These are phyloP conservation scores for Tricholoma bakamatsutake DNA, from an alignment of 768 basidiomycete species.

Conservation along the genomic window DNA sequence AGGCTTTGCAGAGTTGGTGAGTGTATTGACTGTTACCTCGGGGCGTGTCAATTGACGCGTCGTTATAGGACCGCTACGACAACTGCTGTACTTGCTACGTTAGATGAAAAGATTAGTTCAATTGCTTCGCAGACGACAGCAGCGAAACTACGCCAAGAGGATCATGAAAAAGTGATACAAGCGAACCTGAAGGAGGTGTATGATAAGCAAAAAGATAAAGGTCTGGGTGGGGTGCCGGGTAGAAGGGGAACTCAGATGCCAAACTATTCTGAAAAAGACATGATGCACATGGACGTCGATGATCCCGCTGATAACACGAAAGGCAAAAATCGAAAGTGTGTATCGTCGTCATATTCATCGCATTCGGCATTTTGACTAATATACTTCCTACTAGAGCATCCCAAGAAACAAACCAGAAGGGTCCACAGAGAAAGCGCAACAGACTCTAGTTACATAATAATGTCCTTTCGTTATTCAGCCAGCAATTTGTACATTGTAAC, in stretches of 20 bases:
- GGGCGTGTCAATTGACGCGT: slow-evolving; percentile 2
- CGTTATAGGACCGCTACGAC: slow-evolving; percentile 62
- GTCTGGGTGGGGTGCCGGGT: slow-evolving; percentile 22
- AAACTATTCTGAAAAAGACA: slow-evolving; percentile 17
- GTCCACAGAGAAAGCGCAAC: slow-evolving; percentile 50
- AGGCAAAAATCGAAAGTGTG: slow-evolving; percentile 60
- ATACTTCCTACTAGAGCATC: slow-evolving; percentile 24
- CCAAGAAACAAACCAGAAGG: slow-evolving; percentile 38
- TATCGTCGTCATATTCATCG: slow-evolving; percentile 7
- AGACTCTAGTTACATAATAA: slow-evolving; percentile 33
- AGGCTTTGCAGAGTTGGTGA: slow-evolving; percentile 63
- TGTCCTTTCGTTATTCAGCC: neutral
- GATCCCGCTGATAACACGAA: slow-evolving; percentile 42
- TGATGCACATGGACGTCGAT: slow-evolving; percentile 61
- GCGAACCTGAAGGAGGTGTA: slow-evolving; percentile 52
- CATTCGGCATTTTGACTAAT: slow-evolving; percentile 4
- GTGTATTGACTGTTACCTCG: slow-evolving; percentile 13
- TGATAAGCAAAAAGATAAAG: slow-evolving; percentile 59
- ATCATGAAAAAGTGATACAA: slow-evolving; percentile 52
- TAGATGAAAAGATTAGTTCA: slow-evolving; percentile 62
- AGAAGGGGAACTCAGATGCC: slow-evolving; percentile 13
- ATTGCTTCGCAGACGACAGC: slow-evolving; percentile 41
- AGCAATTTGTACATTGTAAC: slow-evolving; percentile 1
- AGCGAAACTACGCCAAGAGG: slow-evolving; percentile 36
- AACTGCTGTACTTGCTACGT: slow-evolving; percentile 58